These are phyloP conservation scores for Gossypium raimondii DNA, from an alignment of 345 rosid species.

Conservation along the genomic window DNA sequence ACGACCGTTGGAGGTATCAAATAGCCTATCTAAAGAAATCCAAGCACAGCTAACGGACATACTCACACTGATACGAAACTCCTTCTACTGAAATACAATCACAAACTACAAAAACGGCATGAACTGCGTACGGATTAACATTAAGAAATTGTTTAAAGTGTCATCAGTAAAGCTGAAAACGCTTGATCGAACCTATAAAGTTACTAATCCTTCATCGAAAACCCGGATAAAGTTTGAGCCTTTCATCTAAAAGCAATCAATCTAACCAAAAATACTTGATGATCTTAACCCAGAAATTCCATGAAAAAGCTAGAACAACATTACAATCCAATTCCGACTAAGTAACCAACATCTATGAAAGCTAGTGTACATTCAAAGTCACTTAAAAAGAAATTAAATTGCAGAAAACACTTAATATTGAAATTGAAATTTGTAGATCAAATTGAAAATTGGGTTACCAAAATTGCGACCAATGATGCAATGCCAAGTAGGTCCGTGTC, in stretches of 20 bases:
- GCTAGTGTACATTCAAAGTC: not conserved
- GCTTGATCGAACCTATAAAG: not conserved
- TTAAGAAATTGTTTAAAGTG: not conserved
- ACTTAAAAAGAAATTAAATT: not conserved
- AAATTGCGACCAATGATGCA: conserved; percentile 99
- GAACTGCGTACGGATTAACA: not conserved
- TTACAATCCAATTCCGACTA: not conserved
- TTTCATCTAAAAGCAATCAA: not conserved
- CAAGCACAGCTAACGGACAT: not conserved
- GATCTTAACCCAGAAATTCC: not conserved
- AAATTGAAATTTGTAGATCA: not conserved
- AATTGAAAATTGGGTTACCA: conserved; percentile 42
- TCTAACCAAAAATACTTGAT: not conserved
- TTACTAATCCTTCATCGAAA: not conserved
- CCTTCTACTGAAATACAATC: not conserved
- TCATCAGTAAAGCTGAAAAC: not conserved
- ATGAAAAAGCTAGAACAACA: not conserved
- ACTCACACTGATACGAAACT: not conserved
- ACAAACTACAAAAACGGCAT: not conserved
- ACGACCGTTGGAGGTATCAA: not conserved
- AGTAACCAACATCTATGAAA: not conserved
- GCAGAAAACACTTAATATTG: not conserved
- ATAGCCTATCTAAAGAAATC: not conserved
- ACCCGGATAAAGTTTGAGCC: not conserved
- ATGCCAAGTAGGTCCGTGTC: conserved; percentile 73